A percentile compares a stretch with the other conserved stretches of the same genome.
These are phyloP conservation scores for Priceomyces medius DNA, from an alignment of 805 yeast genomes.

Conservation along the genomic window DNA sequence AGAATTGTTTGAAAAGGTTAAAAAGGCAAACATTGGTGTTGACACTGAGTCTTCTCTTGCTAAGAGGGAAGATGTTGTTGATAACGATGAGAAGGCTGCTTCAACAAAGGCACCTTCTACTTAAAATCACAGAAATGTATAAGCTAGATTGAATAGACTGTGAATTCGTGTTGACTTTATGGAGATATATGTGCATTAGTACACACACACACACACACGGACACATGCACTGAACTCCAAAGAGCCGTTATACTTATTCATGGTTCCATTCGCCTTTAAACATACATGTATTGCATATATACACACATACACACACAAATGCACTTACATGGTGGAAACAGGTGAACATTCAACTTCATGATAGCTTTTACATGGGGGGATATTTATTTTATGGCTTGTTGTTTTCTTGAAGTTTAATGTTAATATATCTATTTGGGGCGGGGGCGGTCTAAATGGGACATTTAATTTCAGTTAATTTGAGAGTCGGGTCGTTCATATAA, in stretches of 20 bases:
- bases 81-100: constrained; percentile 2
- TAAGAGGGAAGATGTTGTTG: constrained; percentile 7
- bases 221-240: background rate
- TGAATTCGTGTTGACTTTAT: background rate
- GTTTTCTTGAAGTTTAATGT: background rate
- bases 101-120: background rate
- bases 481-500: constrained; percentile 7
- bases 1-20: constrained; percentile 34
- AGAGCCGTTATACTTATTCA: no score
- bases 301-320: background rate
- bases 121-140: background rate
- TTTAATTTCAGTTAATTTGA: constrained; percentile 2
- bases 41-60: constrained; percentile 3
- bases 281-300: background rate
- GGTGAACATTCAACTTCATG: no score
- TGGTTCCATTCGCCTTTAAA: no score
- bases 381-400: no score
- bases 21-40: constrained; percentile 14
- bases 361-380: no score
- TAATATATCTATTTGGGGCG: constrained; percentile 3
- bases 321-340: background rate
- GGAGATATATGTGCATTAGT: background rate
- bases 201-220: background rate
- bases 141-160: background rate
- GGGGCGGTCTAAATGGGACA: constrained; percentile 3